Conservation (phyloP, 345 rosid genomes). For the Dipteronia dyeriana region DNA sequence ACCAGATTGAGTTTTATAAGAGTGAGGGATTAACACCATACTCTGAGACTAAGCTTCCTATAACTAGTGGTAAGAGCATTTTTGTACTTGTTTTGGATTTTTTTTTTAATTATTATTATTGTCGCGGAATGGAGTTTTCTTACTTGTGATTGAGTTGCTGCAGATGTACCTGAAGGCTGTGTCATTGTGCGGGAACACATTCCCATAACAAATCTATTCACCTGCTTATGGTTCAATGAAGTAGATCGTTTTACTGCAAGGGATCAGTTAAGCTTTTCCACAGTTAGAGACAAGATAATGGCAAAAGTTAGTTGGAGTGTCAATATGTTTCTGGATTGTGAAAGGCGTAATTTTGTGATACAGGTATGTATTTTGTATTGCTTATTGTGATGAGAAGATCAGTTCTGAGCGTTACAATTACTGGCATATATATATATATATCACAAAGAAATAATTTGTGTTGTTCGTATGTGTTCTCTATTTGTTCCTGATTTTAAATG, state of each 20-base stretch:
- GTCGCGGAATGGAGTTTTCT: constrained; percentile 9
- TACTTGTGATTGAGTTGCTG: constrained; percentile 18
- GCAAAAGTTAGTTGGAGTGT: constrained; percentile 66
- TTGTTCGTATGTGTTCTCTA: background rate
- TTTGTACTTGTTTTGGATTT: background rate
- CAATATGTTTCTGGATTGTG: constrained; percentile 89
- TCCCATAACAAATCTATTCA: constrained; percentile 74
- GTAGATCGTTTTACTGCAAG: constrained; percentile 89
- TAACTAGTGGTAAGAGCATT: constrained; percentile 71
- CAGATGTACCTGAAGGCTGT: constrained; percentile 99
- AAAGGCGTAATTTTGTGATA: constrained; percentile 85
- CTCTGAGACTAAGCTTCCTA: constrained; percentile 73
- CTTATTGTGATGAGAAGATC: background rate
- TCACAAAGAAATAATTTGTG: background rate
- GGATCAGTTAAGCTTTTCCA: constrained; percentile 89
- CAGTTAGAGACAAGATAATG: constrained; percentile 79
- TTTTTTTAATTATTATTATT: background rate
- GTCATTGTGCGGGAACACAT: constrained; percentile 79
- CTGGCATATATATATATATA: background rate
- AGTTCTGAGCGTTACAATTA: background rate
- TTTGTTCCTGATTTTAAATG: background rate
- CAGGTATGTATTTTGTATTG: constrained; percentile 51
- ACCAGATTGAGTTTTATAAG: constrained; percentile 73
- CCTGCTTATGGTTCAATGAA: constrained; percentile 96
- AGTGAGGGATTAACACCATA: constrained; percentile 84